These are phyloP conservation scores for Bocquillonia castaneifolia DNA, from an alignment of 441 rosid genomes.

Conservation along the genomic window DNA sequence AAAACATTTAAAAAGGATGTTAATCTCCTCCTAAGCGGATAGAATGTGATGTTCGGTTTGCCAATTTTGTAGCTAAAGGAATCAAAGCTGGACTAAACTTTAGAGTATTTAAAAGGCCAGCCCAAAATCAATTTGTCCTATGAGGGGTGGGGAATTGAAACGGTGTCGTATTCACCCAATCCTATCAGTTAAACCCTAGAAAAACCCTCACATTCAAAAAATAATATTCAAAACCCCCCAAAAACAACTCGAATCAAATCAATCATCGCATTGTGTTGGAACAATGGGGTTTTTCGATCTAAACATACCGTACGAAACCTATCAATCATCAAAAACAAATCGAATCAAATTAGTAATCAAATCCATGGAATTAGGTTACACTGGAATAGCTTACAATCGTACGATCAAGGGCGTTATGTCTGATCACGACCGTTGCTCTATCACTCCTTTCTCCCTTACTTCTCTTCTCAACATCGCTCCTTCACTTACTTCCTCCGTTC, in stretches of 20 bases:
- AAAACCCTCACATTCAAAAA: neutral
- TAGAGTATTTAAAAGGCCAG: no score
- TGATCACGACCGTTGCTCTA: slow-evolving; percentile 64
- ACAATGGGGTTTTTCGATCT: slow-evolving; percentile 80
- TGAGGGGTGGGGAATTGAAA: no score
- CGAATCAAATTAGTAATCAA: slow-evolving; percentile 58
- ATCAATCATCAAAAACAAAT: slow-evolving; percentile 33
- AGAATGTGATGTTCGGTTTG: no score
- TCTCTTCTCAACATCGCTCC: slow-evolving; percentile 62
- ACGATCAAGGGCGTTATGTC: slow-evolving; percentile 70
- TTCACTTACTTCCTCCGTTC: slow-evolving; percentile 54
- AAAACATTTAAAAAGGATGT: no score
- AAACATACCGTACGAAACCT: slow-evolving; percentile 49
- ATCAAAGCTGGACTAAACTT: no score
- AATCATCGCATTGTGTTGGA: neutral
- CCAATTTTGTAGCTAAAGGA: no score
- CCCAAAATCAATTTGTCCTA: no score
- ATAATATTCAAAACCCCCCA: neutral
- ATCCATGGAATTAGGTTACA: slow-evolving; percentile 84
- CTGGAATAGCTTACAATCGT: slow-evolving; percentile 76
- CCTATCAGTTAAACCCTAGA: slow-evolving; percentile 20
- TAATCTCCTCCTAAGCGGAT: no score
- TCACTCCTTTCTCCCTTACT: slow-evolving; percentile 58
- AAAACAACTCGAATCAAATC: no score
- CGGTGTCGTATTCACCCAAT: neutral